Evolutionary conservation across 345 rosid species (phyloP).

Genomic region (Odontarrhena argentea): DNA sequence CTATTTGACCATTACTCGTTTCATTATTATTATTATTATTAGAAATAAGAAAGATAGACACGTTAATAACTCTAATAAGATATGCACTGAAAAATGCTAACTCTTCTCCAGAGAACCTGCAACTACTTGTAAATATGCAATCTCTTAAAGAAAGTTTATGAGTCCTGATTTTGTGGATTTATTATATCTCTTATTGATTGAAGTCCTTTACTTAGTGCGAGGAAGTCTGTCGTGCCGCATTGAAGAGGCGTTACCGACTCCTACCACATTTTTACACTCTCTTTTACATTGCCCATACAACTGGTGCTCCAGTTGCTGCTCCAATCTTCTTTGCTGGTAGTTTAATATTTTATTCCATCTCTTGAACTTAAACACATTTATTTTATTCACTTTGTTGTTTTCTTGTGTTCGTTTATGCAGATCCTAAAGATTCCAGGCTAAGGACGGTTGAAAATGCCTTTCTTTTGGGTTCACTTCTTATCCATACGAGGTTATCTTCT

Average conservation of each 20-base stretch:
- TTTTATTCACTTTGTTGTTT: constrained; percentile 8
- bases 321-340: constrained; percentile 86
- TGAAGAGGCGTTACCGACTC: constrained; percentile 86
- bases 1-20: neutral
- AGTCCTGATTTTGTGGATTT: neutral
- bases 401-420: constrained; percentile 46
- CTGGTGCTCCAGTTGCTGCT: constrained; percentile 74
- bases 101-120: neutral
- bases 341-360: constrained; percentile 17
- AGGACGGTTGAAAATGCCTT: constrained; percentile 76
- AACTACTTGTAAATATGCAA: constrained; percentile 11
- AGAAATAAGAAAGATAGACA: neutral
- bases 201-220: constrained; percentile 59
- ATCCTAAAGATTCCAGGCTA: constrained; percentile 68
- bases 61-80: neutral
- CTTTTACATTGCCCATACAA: constrained; percentile 78
- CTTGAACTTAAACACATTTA: constrained; percentile 11
- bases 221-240: constrained; percentile 85
- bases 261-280: constrained; percentile 85
- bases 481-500: constrained; percentile 66
- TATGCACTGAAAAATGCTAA: neutral
- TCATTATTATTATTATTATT: neutral
- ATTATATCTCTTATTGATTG: neutral
- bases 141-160: neutral
- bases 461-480: constrained; percentile 78